Conservation (phyloP, 2,329 filamentous ascomycete species). For the Cordyceps farinosa region DNA sequence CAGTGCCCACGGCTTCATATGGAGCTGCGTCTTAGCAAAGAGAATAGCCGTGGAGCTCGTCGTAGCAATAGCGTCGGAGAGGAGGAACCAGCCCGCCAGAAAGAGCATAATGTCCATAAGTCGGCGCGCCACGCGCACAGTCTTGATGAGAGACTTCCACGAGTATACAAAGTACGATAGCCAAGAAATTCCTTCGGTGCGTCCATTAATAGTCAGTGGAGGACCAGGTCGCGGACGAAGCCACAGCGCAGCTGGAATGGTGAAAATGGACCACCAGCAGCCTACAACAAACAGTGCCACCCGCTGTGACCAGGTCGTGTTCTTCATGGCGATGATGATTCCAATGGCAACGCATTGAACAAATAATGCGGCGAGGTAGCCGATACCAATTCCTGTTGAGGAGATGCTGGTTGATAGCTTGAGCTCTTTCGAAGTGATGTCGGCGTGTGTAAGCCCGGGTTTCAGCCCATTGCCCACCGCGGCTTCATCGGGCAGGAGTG, state of each 20-base stretch:
- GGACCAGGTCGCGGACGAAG: conserved; percentile 85
- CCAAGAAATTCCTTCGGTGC: conserved; percentile 44
- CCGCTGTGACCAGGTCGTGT: conserved; percentile 79
- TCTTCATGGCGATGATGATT: conserved; percentile 68
- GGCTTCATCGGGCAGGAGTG: conserved; percentile 41
- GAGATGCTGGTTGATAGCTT: conserved; percentile 86
- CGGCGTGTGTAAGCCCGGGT: conserved; percentile 40
- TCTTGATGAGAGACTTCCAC: conserved; percentile 83
- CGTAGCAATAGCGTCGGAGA: conserved; percentile 91
- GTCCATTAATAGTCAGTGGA: conserved; percentile 55
- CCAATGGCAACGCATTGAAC: conserved; percentile 79
- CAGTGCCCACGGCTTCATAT: conserved; percentile 83
- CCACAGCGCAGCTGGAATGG: conserved; percentile 83
- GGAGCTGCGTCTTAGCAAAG: conserved; percentile 89
- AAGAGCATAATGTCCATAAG: conserved; percentile 74
- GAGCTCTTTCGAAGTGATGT: conserved; percentile 63
- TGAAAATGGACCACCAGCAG: conserved; percentile 90
- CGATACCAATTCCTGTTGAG: conserved; percentile 87
- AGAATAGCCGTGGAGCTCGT: conserved; percentile 92
- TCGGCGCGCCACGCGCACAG: conserved; percentile 68
- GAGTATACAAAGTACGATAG: conserved; percentile 73
- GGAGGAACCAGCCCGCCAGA: conserved; percentile 86
- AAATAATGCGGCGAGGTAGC: conserved; percentile 82
- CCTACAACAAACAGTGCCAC: conserved; percentile 85
- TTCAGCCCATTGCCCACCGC: conserved; percentile 29